These are phyloP conservation scores for Fusarium tuaranense DNA, from an alignment of 2,329 filamentous ascomycete genomes.

Conservation along the genomic window DNA sequence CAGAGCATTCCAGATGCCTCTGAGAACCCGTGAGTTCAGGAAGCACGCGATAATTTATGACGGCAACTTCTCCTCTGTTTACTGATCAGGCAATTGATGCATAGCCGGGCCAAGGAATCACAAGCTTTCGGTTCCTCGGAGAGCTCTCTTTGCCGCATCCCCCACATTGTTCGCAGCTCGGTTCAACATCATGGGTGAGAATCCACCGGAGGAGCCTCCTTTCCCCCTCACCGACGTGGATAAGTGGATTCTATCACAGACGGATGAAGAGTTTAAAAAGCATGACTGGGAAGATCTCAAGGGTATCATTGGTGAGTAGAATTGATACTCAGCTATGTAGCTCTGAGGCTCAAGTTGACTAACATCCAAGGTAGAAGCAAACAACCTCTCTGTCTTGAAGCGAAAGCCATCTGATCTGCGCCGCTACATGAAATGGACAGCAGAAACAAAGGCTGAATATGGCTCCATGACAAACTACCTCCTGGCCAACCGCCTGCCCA, in stretches of 20 bases:
- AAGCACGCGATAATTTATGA: background rate
- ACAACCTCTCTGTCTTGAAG: constrained; percentile 79
- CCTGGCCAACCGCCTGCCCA: constrained; percentile 75
- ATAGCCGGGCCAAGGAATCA: background rate
- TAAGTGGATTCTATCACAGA: constrained; percentile 68
- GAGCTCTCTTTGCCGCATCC: background rate
- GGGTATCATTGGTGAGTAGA: constrained; percentile 70
- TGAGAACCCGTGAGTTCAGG: constrained; percentile 15
- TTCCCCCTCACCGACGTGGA: constrained; percentile 72
- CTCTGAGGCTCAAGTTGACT: constrained; percentile 15
- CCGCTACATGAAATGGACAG: constrained; percentile 82
- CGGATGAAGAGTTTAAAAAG: constrained; percentile 76
- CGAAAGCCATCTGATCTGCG: constrained; percentile 84
- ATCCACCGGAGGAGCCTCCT: constrained; percentile 56
- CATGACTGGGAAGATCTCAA: constrained; percentile 81
- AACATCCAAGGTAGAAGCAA: constrained; percentile 54
- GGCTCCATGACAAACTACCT: constrained; percentile 86
- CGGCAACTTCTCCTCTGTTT: background rate
- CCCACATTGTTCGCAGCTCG: constrained; percentile 1
- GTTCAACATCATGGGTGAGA: constrained; percentile 54
- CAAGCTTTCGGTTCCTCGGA: background rate
- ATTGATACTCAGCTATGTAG: background rate
- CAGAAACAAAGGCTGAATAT: constrained; percentile 76
- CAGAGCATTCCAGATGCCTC: constrained; percentile 5
- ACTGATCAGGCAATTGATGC: background rate